Base-by-base conservation (phyloP, 2,329 filamentous ascomycete genomes). In the Aspergillus clavatus region DNA sequence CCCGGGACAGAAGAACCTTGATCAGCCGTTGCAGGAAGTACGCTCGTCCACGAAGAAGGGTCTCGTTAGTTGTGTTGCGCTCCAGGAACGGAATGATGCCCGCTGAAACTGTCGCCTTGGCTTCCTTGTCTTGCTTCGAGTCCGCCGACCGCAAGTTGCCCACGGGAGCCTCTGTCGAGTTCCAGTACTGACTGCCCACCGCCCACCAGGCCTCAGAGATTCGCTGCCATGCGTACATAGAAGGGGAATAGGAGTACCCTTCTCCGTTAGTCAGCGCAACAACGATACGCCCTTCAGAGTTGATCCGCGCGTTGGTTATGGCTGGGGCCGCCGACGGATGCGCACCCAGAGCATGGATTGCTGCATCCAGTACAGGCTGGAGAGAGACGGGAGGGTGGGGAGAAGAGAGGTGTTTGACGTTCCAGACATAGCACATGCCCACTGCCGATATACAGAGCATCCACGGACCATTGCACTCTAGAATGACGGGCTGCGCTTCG, bases 191-290 rank as follows among this genome's bases (percentile, higher is more conserved):
- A 56, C 88, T 95, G 14, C 90, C 90, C 0, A 97, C 89, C 0
- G 91, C 91, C 89, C 93, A 98, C 93, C 93, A 98, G 2, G 88
- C 80, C 64, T 98, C 94, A 2, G 89, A 95, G n/a, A 98, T 76
- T 7, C 90, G 83, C 67, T 97, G 91, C 93, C 93, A 98, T 6
- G 83, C 81, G 66, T 83, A 91, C 84, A 98, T 87, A 14, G 79
- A 77, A 0, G 86, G 80, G 1, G 87, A 87, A 68, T 98, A 98
- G 42, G 84, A 84, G 68, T 89, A 98, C 1, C 93, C 93, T 58
- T 98, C 91, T 16, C 93, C 93, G 57, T 96, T 97, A 19, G 86
- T 93, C 47, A 98, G 77, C 0, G 89, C 93, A n/a, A 97, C 81
- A 19, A 97, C 77, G 16, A 97, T 79, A 36, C 89, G 80, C 1